Evolutionary conservation across 2,329 filamentous ascomycete genomes (phyloP), one percentile per base, ranked within the genome.

Genomic region (Talaromyces verruculosus): DNA sequence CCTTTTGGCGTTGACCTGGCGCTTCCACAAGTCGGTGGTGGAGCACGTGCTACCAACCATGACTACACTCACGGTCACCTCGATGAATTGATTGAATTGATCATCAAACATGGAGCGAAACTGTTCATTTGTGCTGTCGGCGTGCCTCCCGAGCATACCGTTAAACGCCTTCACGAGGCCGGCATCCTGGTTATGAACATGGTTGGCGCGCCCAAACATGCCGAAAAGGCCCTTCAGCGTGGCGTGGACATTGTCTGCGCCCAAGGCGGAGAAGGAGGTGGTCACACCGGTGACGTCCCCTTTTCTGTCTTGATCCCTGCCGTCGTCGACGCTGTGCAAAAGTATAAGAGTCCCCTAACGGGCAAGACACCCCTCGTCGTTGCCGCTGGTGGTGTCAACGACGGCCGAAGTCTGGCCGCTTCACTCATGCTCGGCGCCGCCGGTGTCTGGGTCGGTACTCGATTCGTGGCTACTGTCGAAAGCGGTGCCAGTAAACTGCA

Each of bases 181-280:
- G 91, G 91, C 0, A 91, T 98, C 47, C 76, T 96, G 67, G 84
- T 97, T 41, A 97, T 97, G 93, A 97, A 97, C 78, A 97, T 97
- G 93, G 93, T 97, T 22, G 94, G 94, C 0, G 91, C 93, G 72
- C 93, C 94, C 1, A 92, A 90, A 76, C 94, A 98, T 77, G 93
- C 93, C 0, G 86, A 89, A 76, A 97, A 97, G 81, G 93, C 93
- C 2, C 82, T 98, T 3, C 87, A 92, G 60, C 86, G 89, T 0
- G 94, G 94, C 51, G 92, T 96, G 10, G 94, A 98, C 79, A 89
- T 97, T 69, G 86, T 98, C 5, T 97, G 93, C 76, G 89, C 93
- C 1, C 94, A 98, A 81, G 94, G 94, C 57, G 92, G 92, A 61
- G 94, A 98, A 78, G 94, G 93, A 1, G 94, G 94, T 19, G 94